A percentile compares a stretch with the other conserved stretches of the same genome.
These are phyloP conservation scores for Colletotrichum sp. DNA, from an alignment of 2,329 filamentous ascomycete species.

Conservation along the genomic window DNA sequence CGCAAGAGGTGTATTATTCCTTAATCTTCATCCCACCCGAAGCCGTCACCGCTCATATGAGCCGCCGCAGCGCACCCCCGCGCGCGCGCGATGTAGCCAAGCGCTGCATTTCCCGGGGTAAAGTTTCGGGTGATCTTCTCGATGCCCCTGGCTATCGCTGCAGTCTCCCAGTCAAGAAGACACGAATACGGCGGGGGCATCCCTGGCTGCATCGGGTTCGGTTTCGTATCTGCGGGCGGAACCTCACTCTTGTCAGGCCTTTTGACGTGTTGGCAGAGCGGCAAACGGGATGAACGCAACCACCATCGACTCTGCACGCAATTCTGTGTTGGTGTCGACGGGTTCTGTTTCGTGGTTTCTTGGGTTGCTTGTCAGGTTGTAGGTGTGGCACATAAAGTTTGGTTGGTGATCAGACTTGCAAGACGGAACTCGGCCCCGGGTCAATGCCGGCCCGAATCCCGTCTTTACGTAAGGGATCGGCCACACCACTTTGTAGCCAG, in stretches of 20 bases:
- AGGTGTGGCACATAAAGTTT: fast-evolving
- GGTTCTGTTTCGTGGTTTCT: background rate
- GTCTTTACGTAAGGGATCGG: no score
- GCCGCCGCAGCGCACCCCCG: background rate
- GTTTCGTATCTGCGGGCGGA: background rate
- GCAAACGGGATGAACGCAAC: background rate
- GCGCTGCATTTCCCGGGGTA: background rate
- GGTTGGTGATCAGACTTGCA: background rate
- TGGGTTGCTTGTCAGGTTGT: background rate
- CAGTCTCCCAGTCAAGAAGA: background rate
- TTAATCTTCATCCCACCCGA: background rate
- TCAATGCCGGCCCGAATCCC: no score
- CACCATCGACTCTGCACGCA: background rate
- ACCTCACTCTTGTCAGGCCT: background rate
- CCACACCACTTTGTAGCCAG: no score
- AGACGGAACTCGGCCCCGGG: no score
- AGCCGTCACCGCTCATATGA: background rate
- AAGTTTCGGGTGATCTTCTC: background rate
- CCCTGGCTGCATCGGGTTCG: background rate
- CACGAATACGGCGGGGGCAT: background rate
- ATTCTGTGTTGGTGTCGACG: background rate
- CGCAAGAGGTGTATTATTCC: background rate
- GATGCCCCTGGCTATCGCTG: background rate
- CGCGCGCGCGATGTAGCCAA: background rate
- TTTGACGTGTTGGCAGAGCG: background rate